These are phyloP conservation scores for Microcera coccophila DNA, from an alignment of 2,329 filamentous ascomycete genomes.

Conservation along the genomic window DNA sequence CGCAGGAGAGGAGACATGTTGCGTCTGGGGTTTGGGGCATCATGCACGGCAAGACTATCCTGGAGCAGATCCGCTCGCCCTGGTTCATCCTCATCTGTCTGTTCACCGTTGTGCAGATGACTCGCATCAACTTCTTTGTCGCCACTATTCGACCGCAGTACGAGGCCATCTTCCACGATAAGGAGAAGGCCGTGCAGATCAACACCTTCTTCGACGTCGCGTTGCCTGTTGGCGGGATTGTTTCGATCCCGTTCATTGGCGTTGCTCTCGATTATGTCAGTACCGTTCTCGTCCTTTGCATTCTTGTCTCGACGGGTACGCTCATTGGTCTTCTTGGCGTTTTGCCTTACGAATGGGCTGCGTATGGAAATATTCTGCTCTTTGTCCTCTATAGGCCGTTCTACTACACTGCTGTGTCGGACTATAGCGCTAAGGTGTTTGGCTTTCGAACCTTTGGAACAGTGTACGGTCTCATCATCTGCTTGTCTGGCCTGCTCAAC, in stretches of 20 bases:
- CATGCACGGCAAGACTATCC: constrained; percentile 68
- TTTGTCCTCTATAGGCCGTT: constrained; percentile 85
- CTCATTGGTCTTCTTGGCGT: constrained; percentile 73
- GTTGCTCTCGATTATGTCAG: constrained; percentile 70
- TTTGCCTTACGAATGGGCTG: constrained; percentile 64
- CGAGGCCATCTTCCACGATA: constrained; percentile 64
- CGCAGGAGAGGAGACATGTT: constrained; percentile 66
- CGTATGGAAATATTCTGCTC: constrained; percentile 70
- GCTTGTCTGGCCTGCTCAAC: constrained; percentile 76
- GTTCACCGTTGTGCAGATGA: constrained; percentile 75
- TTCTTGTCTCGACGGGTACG: constrained; percentile 69
- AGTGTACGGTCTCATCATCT: constrained; percentile 90
- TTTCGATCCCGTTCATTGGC: constrained; percentile 86
- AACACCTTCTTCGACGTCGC: constrained; percentile 81
- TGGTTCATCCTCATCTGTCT: constrained; percentile 84
- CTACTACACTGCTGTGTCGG: constrained; percentile 87
- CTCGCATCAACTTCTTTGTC: constrained; percentile 88
- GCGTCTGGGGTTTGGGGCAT: constrained; percentile 81
- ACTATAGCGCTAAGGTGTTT: constrained; percentile 88
- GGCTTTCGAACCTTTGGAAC: constrained; percentile 89
- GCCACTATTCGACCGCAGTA: constrained; percentile 83
- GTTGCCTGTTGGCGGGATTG: constrained; percentile 74
- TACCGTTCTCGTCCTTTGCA: constrained; percentile 65
- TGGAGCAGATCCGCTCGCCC: constrained; percentile 69
- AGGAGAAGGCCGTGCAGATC: constrained; percentile 59